These are phyloP conservation scores for Logfia minima DNA, from an alignment of 129 eudicot species.

Conservation along the genomic window DNA sequence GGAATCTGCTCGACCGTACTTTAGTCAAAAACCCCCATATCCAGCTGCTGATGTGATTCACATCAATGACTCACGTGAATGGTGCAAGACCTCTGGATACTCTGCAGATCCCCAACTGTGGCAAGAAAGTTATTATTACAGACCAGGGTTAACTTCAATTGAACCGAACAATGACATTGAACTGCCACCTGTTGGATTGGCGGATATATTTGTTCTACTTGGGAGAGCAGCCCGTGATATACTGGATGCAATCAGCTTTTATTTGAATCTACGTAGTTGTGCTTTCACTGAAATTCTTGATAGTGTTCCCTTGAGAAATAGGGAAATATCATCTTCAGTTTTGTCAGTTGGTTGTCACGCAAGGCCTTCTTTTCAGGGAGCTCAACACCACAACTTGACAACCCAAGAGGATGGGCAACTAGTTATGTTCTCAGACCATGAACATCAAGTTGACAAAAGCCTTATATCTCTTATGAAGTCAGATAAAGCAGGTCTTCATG, in stretches of 20 bases:
- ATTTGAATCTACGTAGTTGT: slow-evolving; percentile 75
- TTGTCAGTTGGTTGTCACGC: slow-evolving; percentile 83
- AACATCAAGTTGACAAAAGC: slow-evolving; percentile 77
- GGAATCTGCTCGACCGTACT: slow-evolving; percentile 81
- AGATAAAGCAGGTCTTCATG: slow-evolving; percentile 73
- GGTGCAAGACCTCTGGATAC: slow-evolving; percentile 98
- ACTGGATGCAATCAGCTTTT: slow-evolving; percentile 75
- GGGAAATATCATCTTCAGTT: slow-evolving; percentile 88
- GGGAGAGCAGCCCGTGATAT: slow-evolving; percentile 85
- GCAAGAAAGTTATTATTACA: slow-evolving; percentile 83
- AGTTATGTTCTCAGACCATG: slow-evolving; percentile 75
- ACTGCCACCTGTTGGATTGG: slow-evolving; percentile 82
- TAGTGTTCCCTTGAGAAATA: slow-evolving; percentile 76
- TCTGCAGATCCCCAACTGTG: slow-evolving; percentile 74
- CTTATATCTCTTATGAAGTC: slow-evolving; percentile 74
- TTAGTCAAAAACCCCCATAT: slow-evolving; percentile 71
- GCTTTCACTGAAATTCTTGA: slow-evolving; percentile 89
- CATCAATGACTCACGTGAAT: slow-evolving; percentile 71
- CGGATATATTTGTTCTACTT: slow-evolving; percentile 61
- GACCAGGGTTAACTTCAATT: slow-evolving; percentile 68
- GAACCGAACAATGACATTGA: slow-evolving; percentile 62
- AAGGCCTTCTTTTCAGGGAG: slow-evolving; percentile 86
- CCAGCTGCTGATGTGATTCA: slow-evolving; percentile 73
- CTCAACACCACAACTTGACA: slow-evolving; percentile 74
- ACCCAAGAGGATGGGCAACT: slow-evolving; percentile 79